phyloP scores from a whole-genome alignment of 2,329 filamentous ascomycete genomes.

The Colletotrichum sublineola region DNA sequence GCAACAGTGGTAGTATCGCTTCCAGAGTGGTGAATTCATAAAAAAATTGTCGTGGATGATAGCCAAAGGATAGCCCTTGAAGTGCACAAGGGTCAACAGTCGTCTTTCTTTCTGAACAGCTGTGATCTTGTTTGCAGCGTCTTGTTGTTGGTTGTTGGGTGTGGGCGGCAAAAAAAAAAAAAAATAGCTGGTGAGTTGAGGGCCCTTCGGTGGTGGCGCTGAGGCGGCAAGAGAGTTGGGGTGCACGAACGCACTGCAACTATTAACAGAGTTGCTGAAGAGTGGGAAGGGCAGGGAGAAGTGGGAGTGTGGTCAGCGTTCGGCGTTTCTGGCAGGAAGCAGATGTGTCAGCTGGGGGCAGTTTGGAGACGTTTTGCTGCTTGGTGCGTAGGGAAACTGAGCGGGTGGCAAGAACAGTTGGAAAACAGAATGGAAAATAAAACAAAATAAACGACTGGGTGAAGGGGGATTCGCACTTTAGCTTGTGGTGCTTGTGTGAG shows the following conservation, averaged over 20 bases:
- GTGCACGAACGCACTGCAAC: constrained; percentile 33
- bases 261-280: constrained; percentile 43
- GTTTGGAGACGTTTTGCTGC: constrained; percentile 29
- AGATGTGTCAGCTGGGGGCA: constrained; percentile 34
- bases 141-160: constrained; percentile 24
- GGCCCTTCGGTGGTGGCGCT: constrained; percentile 21
- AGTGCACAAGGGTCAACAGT: constrained; percentile 20
- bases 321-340: constrained; percentile 25
- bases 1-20: constrained; percentile 55
- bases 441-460: constrained; percentile 12
- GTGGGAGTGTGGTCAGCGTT: constrained; percentile 30
- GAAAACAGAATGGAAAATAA: constrained; percentile 10
- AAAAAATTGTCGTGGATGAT: constrained; percentile 53
- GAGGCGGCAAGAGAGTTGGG: constrained; percentile 43
- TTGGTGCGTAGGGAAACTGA: constrained; percentile 9
- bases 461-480: constrained; percentile 22
- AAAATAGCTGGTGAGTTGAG: constrained; percentile 5
- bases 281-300: constrained; percentile 42
- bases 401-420: neutral
- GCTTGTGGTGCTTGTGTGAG: constrained; percentile 22
- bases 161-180: constrained; percentile 15
- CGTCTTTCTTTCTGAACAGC: neutral
- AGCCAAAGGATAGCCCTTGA: constrained; percentile 32
- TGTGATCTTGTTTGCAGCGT: neutral
- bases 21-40: constrained; percentile 60